Percentiles rank a stretch among this genome's conserved stretches.
These are phyloP conservation scores for Camelina neglecta DNA, from an alignment of 345 rosid genomes.

Conservation along the genomic window DNA sequence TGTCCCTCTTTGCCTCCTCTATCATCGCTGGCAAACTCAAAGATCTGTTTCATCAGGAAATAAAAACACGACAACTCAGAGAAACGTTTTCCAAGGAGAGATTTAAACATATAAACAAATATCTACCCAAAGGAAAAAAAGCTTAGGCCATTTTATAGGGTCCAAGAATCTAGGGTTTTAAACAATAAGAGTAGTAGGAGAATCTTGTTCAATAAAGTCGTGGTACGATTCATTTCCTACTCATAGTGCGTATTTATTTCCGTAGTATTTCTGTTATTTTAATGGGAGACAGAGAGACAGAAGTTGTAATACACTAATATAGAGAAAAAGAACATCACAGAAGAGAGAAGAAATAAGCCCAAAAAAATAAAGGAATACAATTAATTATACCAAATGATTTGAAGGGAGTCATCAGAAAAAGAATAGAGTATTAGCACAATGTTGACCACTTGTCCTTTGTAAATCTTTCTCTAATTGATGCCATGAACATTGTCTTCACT, in stretches of 20 bases:
- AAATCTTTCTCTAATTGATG: constrained; percentile 39
- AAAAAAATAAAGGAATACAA: neutral
- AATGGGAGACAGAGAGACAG: constrained; percentile 41
- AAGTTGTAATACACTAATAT: constrained; percentile 23
- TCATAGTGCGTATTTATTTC: constrained; percentile 32
- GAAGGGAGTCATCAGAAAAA: constrained; percentile 20
- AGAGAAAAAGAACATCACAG: constrained; percentile 30
- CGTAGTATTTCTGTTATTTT: constrained; percentile 21
- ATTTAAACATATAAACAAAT: constrained; percentile 16
- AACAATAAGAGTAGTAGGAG: constrained; percentile 31
- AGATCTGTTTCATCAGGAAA: constrained; percentile 23
- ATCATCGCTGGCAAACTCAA: constrained; percentile 41
- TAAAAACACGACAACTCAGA: constrained; percentile 34
- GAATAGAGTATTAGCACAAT: constrained; percentile 28
- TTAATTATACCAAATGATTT: constrained; percentile 25
- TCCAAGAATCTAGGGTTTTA: constrained; percentile 44
- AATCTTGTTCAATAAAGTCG: constrained; percentile 35
- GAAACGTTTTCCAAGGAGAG: constrained; percentile 36
- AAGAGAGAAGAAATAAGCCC: constrained; percentile 12
- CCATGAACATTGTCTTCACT: constrained; percentile 39
- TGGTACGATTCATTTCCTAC: constrained; percentile 40
- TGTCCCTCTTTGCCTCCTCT: constrained; percentile 29
- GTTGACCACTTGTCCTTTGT: constrained; percentile 46
- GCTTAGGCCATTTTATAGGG: constrained; percentile 20
- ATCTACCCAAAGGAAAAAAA: neutral